Conservation (phyloP, 1,284 basidiomycete genomes). For the Malassezia equina region DNA sequence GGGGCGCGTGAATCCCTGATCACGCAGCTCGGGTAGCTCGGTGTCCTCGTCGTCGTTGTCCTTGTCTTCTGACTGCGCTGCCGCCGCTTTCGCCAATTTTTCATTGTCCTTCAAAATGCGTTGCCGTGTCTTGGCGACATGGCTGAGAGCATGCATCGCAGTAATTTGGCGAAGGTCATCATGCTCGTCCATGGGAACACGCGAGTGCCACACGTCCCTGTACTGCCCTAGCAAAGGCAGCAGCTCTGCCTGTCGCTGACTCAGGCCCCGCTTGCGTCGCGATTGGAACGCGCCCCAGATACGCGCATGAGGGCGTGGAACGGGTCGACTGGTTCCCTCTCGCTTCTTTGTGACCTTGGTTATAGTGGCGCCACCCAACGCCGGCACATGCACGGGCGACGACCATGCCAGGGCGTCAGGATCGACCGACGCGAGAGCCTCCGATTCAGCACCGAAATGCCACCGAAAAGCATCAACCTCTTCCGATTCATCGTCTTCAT, state of each 20-base stretch:
- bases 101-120: conserved; percentile 91
- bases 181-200: conserved; percentile 20
- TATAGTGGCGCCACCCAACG: conserved; percentile 14
- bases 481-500: conserved; percentile 19
- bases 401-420: conserved; percentile 18
- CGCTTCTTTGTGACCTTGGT: background rate
- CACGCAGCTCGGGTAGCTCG: conserved; percentile 51
- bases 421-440: background rate
- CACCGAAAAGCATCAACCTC: conserved; percentile 24
- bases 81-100: conserved; percentile 55
- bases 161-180: conserved; percentile 20
- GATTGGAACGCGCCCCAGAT: conserved; percentile 7
- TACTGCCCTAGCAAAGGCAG: conserved; percentile 26
- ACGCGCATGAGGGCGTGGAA: conserved; percentile 8
- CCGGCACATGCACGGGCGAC: conserved; percentile 14
- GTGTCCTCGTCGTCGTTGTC: conserved; percentile 21
- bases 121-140: conserved; percentile 66
- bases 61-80: conserved; percentile 28
- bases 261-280: background rate
- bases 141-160: conserved; percentile 38
- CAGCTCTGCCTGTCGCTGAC: conserved; percentile 22
- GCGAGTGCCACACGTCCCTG: conserved; percentile 31
- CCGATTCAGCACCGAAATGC: conserved; percentile 23
- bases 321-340: background rate
- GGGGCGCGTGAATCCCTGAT: conserved; percentile 95